Evolutionary conservation across 1,284 basidiomycete species (phyloP).

Genomic region (Bjerkandera adusta): DNA sequence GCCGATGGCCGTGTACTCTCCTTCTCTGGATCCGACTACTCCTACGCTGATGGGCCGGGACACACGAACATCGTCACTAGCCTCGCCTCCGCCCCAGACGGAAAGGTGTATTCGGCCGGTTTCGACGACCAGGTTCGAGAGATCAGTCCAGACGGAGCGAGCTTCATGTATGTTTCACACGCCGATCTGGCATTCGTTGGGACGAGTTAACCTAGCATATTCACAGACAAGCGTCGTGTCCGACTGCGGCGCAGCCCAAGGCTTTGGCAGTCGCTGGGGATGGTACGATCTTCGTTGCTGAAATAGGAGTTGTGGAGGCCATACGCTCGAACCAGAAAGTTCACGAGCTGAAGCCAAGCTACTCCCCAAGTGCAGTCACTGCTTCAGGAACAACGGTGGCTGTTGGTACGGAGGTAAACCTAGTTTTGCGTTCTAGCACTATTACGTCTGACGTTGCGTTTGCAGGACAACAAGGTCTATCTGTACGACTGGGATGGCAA

Average conservation of each 20-base stretch:
- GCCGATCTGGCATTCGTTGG: not conserved
- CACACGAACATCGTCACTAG: constrained; percentile 76
- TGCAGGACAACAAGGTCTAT: constrained; percentile 72
- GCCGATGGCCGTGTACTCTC: constrained; percentile 81
- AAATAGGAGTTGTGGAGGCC: constrained; percentile 65
- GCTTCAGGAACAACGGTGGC: constrained; percentile 56
- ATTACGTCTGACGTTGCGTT: too few relatives aligned
- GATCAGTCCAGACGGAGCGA: constrained; percentile 40
- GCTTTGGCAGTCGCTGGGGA: constrained; percentile 61
- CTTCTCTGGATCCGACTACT: constrained; percentile 52
- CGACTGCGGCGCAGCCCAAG: constrained; percentile 72
- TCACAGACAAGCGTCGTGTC: constrained; percentile 43
- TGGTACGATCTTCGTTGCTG: constrained; percentile 72
- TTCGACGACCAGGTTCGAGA: constrained; percentile 82
- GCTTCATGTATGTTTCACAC: constrained; percentile 53
- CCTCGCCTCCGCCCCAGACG: constrained; percentile 49
- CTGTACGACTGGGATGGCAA: constrained; percentile 73
- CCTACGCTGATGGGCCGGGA: constrained; percentile 57
- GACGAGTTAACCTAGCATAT: not conserved
- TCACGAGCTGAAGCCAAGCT: constrained; percentile 51
- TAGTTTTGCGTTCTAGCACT: too few relatives aligned
- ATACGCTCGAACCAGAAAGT: constrained; percentile 67
- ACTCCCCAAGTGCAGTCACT: constrained; percentile 56
- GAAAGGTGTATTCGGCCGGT: constrained; percentile 67
- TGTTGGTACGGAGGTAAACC: constrained; percentile 68